A percentile compares a stretch with the other conserved stretches of the same genome.
phyloP scores from a whole-genome alignment of 495 filamentous ascomycete species.

The Bacidia gigantensis region DNA sequence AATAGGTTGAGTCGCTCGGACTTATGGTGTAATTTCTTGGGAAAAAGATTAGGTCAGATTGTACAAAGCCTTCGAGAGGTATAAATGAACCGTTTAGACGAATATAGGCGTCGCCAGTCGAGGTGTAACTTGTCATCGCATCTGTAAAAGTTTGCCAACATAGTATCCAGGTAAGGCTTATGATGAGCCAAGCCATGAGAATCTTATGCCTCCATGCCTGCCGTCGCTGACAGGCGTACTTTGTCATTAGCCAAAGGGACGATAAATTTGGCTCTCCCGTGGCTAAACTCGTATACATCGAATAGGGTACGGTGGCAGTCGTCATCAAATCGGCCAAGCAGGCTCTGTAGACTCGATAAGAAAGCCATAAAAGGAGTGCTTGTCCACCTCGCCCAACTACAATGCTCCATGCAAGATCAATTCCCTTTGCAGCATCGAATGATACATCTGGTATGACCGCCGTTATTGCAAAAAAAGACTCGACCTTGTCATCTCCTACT shows the following conservation, averaged over 20 bases:
- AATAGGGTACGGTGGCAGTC: neutral
- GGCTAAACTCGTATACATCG: slow-evolving; percentile 7
- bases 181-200: neutral
- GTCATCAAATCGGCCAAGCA: slow-evolving; percentile 5
- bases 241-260: neutral
- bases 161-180: neutral
- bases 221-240: neutral
- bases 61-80: neutral
- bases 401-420: slow-evolving; percentile 10
- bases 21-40: neutral
- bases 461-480: neutral
- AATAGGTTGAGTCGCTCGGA: neutral
- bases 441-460: neutral
- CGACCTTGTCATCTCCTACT: no score
- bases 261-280: neutral
- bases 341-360: slow-evolving; percentile 8
- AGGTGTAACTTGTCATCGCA: neutral
- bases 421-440: slow-evolving; percentile 7
- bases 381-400: slow-evolving; percentile 8
- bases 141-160: neutral
- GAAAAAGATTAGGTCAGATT: neutral
- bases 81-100: neutral
- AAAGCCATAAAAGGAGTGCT: slow-evolving; percentile 8
- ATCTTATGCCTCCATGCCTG: neutral
- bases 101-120: neutral